Base-by-base conservation (phyloP, 192 early-diverging fungal genomes). In the Rhizophagus clarus region DNA sequence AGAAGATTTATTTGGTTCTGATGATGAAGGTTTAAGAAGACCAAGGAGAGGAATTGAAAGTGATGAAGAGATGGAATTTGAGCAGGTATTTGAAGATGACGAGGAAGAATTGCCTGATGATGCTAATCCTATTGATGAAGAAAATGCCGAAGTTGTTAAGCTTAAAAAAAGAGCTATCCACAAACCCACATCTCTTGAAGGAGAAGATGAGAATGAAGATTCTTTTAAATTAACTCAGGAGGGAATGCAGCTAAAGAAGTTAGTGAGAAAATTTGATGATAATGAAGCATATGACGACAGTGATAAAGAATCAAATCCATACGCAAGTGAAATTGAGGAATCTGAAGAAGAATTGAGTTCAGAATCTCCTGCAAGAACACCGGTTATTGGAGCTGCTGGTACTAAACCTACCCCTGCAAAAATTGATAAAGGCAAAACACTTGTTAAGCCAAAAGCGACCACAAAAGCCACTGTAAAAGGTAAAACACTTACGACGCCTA, bases 41-140 rank as follows among this genome's bases (percentile, higher is more conserved):
- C 42, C 70, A 28, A 45, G n/a, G 4, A 37, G 42, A 4, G 70
- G 89, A 22, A 56, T 56, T 51, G 24, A 47, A 45, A 45, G n/a
- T 15, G 70, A 72, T 68, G 84, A 87, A 22, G 80, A 94, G 76
- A 82, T 93, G 68, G 93, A 92, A 81, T 95, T 90, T 83, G 94
- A 95, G 64, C 91, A 93, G 77, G 92, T 91, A 40, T 95, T 93
- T 83, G 92, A 94, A 67, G 93, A 94, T 73, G 94, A 95, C 75
- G 94, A 95, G 82, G 94, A 95, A 75, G 88, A 85, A 37, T 69
- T 69, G 28, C 88, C 87, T 40, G 89, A 88, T 40, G 93, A 94
- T 29, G 77, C 74, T 15, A 83, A 83, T 40, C 67, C 67, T 34
- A 79, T 82, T 34, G 90, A 89, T 5, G 87, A 88, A 3, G 77